Evolutionary conservation across 768 basidiomycete genomes (phyloP).

Genomic region (Tubosaeta sp.): DNA sequence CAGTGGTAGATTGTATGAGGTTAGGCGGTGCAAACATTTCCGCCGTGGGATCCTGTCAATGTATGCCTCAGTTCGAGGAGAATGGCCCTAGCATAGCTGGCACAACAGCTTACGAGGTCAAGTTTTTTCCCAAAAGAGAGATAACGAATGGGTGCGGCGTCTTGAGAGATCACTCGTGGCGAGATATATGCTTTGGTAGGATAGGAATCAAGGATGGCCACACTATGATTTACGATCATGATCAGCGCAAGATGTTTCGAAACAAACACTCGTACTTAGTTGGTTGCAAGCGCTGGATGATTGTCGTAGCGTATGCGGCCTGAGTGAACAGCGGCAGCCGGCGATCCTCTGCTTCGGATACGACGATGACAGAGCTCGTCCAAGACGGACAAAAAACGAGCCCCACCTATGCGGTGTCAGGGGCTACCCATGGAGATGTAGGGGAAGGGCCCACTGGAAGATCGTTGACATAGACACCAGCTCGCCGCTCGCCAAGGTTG

Average conservation of each 20-base stretch:
- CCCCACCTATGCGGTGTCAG: slow-evolving; percentile 40
- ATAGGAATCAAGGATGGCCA: slow-evolving; percentile 53
- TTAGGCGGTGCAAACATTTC: slow-evolving; percentile 52
- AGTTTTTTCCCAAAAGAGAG: slow-evolving; percentile 31
- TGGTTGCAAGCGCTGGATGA: slow-evolving; percentile 44
- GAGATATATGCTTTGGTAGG: slow-evolving; percentile 46
- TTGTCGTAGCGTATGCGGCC: slow-evolving; percentile 41
- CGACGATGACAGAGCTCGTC: slow-evolving; percentile 42
- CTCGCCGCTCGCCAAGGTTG: slow-evolving; percentile 48
- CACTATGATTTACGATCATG: slow-evolving; percentile 26
- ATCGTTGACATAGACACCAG: slow-evolving; percentile 41
- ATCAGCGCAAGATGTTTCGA: background rate
- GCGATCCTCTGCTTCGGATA: slow-evolving; percentile 48
- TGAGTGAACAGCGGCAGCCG: slow-evolving; percentile 48
- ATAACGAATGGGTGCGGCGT: slow-evolving; percentile 51
- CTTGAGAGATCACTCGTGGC: slow-evolving; percentile 27
- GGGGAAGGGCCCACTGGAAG: slow-evolving; percentile 36
- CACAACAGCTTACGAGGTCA: slow-evolving; percentile 6
- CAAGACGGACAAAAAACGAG: slow-evolving; percentile 47
- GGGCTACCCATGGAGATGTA: background rate
- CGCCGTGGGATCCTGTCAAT: slow-evolving; percentile 30
- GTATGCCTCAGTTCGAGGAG: background rate
- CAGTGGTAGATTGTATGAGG: slow-evolving; percentile 50
- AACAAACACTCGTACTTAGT: slow-evolving; percentile 33
- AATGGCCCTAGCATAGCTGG: background rate